Conservation (phyloP, 2,329 filamentous ascomycete species). For the Macrophomina phaseolina region DNA sequence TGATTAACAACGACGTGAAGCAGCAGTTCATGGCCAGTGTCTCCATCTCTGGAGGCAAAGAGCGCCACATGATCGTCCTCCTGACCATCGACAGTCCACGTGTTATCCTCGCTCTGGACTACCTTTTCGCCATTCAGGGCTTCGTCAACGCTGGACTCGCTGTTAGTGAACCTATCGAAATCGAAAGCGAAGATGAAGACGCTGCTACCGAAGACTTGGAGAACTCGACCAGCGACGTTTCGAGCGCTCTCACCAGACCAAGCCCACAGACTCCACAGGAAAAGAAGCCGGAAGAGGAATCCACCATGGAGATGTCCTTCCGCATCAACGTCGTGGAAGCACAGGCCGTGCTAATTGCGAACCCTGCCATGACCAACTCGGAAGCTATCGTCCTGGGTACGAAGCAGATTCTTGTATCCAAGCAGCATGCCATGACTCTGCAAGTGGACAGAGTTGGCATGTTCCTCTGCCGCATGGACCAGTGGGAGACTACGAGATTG, state of each 20-base stretch:
- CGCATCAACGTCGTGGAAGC: constrained; percentile 94
- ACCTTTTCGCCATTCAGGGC: constrained; percentile 85
- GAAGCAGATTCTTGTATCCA: constrained; percentile 89
- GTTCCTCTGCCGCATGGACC: constrained; percentile 99
- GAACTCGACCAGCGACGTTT: constrained; percentile 44
- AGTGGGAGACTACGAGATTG: constrained; percentile 86
- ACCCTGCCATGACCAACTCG: constrained; percentile 85
- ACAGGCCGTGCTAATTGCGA: constrained; percentile 94
- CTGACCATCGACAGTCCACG: constrained; percentile 93
- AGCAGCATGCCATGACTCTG: constrained; percentile 91
- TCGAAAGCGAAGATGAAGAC: constrained; percentile 64
- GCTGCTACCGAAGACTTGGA: constrained; percentile 52
- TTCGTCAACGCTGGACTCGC: constrained; percentile 76
- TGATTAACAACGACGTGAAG: constrained; percentile 87
- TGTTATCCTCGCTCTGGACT: constrained; percentile 94
- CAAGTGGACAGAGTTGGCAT: constrained; percentile 95
- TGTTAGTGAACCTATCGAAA: constrained; percentile 60
- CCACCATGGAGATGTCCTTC: constrained; percentile 78
- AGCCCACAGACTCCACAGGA: constrained; percentile 35
- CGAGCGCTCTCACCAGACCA: constrained; percentile 38
- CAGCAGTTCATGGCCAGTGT: constrained; percentile 99
- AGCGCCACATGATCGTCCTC: constrained; percentile 84
- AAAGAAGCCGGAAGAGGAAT: constrained; percentile 35
- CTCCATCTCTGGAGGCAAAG: constrained; percentile 84
- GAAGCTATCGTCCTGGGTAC: constrained; percentile 96